A percentile compares a stretch with the other conserved stretches of the same genome.
phyloP scores from a whole-genome alignment of 176 grass and related monocot genomes.

The Urochloa ruziziensis region DNA sequence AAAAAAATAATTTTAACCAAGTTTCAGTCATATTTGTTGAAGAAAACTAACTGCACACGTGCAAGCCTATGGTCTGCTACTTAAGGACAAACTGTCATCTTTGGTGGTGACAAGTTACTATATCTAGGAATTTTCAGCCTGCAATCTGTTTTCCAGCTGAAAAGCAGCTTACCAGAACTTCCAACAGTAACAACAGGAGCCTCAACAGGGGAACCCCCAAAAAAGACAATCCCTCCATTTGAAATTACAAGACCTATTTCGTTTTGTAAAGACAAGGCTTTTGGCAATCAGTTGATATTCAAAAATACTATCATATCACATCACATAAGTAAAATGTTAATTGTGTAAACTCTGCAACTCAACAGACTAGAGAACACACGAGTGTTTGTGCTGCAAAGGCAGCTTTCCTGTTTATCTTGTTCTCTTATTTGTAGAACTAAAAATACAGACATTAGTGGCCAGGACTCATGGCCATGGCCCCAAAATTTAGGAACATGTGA shows the following conservation, averaged over 20 bases:
- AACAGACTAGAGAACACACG: no score
- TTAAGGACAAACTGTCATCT: not conserved
- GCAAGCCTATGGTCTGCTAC: constrained; percentile 2
- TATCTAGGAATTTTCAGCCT: not conserved
- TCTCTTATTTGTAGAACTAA: no score
- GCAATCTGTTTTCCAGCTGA: not conserved
- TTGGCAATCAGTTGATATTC: no score
- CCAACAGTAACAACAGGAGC: not conserved
- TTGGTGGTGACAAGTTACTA: not conserved
- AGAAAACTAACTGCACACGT: not conserved
- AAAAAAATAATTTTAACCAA: not conserved
- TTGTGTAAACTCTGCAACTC: no score
- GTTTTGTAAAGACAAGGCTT: no score
- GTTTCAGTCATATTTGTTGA: not conserved
- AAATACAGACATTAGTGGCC: no score
- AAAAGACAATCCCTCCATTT: not conserved
- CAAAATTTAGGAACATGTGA: no score
- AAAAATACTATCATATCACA: no score
- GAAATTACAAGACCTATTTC: not conserved
- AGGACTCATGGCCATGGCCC: no score
- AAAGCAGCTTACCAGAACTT: not conserved
- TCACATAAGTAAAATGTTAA: no score
- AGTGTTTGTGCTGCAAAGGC: no score
- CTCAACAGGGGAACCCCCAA: not conserved
- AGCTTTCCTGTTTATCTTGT: no score